Percentiles rank a stretch among this genome's conserved stretches.
Conservation (phyloP, 768 basidiomycete species). For the Pisolithus tinctorius region DNA sequence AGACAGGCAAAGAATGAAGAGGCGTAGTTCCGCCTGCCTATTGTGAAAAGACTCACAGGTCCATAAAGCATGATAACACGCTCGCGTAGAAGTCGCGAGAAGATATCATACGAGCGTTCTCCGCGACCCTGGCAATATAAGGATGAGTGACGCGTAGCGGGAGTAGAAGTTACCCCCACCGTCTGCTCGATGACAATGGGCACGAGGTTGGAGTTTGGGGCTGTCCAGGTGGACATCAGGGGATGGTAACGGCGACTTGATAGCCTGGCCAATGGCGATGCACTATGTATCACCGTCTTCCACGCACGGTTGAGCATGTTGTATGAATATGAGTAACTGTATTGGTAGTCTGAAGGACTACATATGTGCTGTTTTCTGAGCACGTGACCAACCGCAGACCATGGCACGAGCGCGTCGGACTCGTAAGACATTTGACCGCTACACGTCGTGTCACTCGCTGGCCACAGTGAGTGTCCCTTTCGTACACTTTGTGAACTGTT, state of each 20-base stretch:
- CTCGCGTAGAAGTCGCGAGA: constrained; percentile 86
- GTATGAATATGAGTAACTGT: not conserved
- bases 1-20: constrained; percentile 7
- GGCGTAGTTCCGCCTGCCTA: not conserved
- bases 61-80: constrained; percentile 95
- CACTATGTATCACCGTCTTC: constrained; percentile 16
- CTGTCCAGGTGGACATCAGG: constrained; percentile 36
- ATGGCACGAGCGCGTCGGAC: constrained; percentile 7
- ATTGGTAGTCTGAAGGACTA: too few species aligned
- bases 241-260: constrained; percentile 47
- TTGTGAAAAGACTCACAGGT: constrained; percentile 48
- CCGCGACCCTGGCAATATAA: constrained; percentile 58
- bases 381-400: constrained; percentile 19
- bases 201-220: constrained; percentile 60
- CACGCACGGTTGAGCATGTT: constrained; percentile 25
- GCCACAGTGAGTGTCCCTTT: not conserved
- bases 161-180: constrained; percentile 34
- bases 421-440: constrained; percentile 4
- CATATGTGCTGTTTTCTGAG: constrained; percentile 4
- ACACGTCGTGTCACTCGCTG: too few species aligned
- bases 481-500: not conserved
- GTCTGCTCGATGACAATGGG: constrained; percentile 94
- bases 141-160: constrained; percentile 4
- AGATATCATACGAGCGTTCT: constrained; percentile 92
- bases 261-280: constrained; percentile 7